Conservation (phyloP, 768 basidiomycete species). For the Lactifluus piperatus region DNA sequence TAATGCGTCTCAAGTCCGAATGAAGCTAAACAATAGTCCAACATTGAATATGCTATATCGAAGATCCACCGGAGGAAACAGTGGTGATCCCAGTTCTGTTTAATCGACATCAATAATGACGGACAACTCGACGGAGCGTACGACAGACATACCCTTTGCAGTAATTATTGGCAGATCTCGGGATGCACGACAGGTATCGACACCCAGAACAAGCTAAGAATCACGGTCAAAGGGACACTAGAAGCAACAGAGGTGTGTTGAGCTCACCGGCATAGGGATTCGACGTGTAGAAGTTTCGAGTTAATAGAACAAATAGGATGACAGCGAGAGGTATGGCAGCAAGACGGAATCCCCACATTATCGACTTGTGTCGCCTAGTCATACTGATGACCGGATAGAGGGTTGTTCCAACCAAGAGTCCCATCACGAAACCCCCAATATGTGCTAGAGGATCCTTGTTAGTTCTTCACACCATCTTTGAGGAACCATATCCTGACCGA, state of each 20-base stretch:
- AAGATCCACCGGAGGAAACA: not conserved
- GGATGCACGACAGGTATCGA: slow-evolving; percentile 85
- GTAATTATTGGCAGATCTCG: slow-evolving; percentile 59
- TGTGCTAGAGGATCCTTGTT: slow-evolving; percentile 46
- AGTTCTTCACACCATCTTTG: not conserved
- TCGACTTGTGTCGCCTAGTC: slow-evolving; percentile 59
- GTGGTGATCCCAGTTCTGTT: slow-evolving; percentile 11
- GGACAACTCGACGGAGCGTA: not conserved
- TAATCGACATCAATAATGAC: not conserved
- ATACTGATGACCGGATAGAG: slow-evolving; percentile 87
- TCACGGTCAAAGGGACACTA: not conserved
- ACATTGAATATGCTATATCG: not conserved
- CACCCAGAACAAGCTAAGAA: slow-evolving; percentile 76
- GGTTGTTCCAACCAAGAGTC: slow-evolving; percentile 70
- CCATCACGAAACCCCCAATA: slow-evolving; percentile 81
- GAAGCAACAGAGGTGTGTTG: not conserved
- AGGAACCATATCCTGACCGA: slow-evolving; percentile 39
- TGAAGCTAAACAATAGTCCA: not conserved
- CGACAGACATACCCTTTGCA: slow-evolving; percentile 41
- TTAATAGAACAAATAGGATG: slow-evolving; percentile 73
- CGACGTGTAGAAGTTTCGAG: slow-evolving; percentile 82
- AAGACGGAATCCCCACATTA: slow-evolving; percentile 68
- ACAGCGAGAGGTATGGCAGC: slow-evolving; percentile 67
- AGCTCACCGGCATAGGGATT: slow-evolving; percentile 74
- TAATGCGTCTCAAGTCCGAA: not conserved